Base-by-base conservation (phyloP, 2,329 filamentous ascomycete genomes). In the Xylariaceae sp. region DNA sequence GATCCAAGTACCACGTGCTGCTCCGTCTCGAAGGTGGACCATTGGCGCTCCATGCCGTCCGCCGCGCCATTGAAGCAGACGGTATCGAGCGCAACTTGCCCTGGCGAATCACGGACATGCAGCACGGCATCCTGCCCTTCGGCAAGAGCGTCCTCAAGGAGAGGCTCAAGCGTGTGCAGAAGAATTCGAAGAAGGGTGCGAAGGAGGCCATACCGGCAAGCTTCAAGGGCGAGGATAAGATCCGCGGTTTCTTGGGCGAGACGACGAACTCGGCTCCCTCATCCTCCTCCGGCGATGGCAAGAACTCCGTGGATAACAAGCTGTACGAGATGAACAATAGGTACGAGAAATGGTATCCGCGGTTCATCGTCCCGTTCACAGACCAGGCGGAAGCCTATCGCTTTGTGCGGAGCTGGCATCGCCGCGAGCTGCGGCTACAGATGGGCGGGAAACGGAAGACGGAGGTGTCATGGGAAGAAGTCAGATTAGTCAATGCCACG, bases 341-440 rank as follows among this genome's bases (percentile, higher is more conserved):
- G 50, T 30, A 50, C 51, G n/a, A 57, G 58, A 51, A 44, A n/a
- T 18, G 55, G 64, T 76, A 72, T 56, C 66, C 69, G 42, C 73
- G 80, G 47, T 83, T 83, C 74, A 73, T 87, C 11, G 66, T 87
- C 18, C 77, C 80, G 3, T 86, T 88, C 61, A 68, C 75, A 11
- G 80, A 81, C n/a, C 74, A 78, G 53, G 73, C 74, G 8, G 82
- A 83, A 62, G 83, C 83, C 17, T 77, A 75, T 56, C 74, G 79
- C 56, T 82, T 82, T 62, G 76, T 77, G 35, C 71, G 78, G 61
- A 61, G 64, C 55, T 79, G 77, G 76, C 76, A 80, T 65, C 72
- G 72, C 23, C 70, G 75, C 58, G 68, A 72, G 57, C 64, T 79
- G 58, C 62, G 48, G 57, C 47, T 71, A 23, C 62, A 37, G 15